Base-by-base conservation (phyloP, 2,329 filamentous ascomycete genomes). In the Arthrobotrys megalospora region DNA sequence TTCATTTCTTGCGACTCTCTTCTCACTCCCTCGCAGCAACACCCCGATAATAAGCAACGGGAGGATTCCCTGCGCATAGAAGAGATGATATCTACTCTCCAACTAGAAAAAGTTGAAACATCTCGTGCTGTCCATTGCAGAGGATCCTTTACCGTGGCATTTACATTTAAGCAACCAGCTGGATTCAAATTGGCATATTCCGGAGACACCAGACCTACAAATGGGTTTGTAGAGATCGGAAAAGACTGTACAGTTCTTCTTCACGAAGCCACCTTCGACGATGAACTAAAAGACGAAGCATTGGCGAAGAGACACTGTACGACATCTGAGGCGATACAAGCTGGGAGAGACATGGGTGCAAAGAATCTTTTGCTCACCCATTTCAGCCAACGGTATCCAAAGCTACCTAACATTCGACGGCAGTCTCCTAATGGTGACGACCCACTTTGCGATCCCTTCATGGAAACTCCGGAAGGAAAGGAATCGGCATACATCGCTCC, bases 181-280 rank as follows among this genome's bases (percentile, higher is more conserved):
- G 91, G 90, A 16, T 92, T 99, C 83, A 96, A 95, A 83, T 88
- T 97, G 72, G 93, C 93, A 53, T 99, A 97, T 85, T 97, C 93
- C 3, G 96, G 96, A 70, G 96, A 99, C 86, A 98, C 95, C 83
- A 89, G 96, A 6, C 96, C 96, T 0, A 93, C 90, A 3, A 82
- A 85, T 1, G 83, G 85, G 0, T 97, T 99, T 82, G 89, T 90
- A 0, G 81, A 84, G 11, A 91, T 95, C 63, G 96, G 93, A 53
- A 85, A 86, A 53, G 90, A 90, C 79, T 91, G 92, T 1, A 97
- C 95, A 12, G 88, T 99, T 6, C 89, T 97, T 4, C 90, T 99
- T 70, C 96, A 99, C 86, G 96, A 99, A 87, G 94, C 94, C 79
- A 99, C 96, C 0, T 98, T 99, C 83, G 93, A 96, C 81, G 93